Evolutionary conservation across 2,329 filamentous ascomycete genomes (phyloP).

Genomic region (Colletotrichum sp.): DNA sequence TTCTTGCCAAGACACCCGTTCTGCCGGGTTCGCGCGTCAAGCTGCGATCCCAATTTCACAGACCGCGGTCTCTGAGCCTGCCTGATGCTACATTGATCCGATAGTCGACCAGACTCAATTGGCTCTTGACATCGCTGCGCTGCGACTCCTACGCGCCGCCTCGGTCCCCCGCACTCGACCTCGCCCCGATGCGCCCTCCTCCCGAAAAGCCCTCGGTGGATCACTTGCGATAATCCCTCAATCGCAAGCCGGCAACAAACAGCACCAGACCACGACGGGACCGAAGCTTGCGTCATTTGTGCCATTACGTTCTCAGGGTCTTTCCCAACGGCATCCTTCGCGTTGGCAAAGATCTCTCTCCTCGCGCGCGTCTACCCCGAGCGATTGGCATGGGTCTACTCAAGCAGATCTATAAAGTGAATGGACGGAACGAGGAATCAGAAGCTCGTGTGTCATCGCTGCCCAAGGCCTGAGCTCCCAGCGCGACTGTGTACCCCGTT

Average conservation of each 20-base stretch:
- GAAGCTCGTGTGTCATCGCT: neutral
- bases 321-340: neutral
- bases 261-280: neutral
- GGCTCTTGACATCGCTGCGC: neutral
- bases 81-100: neutral
- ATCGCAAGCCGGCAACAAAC: neutral
- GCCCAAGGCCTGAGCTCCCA: neutral
- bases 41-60: neutral
- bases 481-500: neutral
- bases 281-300: neutral
- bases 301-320: neutral
- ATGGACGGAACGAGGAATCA: neutral
- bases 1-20: neutral
- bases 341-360: neutral
- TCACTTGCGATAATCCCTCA: slow-evolving; percentile 3
- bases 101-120: neutral
- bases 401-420: neutral
- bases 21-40: neutral
- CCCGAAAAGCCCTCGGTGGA: neutral
- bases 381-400: neutral
- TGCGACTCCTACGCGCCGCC: neutral
- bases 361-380: neutral
- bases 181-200: slow-evolving; percentile 1
- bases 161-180: neutral
- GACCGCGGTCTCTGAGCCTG: neutral